phyloP scores from a whole-genome alignment of 495 filamentous ascomycete species.

The Aspergillus cristatus region DNA sequence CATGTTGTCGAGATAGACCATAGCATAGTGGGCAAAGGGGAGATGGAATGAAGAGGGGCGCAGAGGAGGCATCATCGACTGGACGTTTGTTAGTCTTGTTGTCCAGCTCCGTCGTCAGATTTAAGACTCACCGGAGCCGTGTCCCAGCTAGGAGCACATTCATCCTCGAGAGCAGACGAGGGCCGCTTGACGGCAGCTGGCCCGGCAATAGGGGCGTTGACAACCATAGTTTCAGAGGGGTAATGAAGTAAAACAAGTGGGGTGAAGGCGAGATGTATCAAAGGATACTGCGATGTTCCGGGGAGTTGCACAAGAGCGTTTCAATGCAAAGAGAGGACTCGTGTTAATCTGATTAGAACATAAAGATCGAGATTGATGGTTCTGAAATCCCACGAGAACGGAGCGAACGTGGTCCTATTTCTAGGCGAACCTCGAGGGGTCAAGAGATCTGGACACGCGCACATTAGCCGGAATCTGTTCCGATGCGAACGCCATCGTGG shows the following conservation, averaged over 20 bases:
- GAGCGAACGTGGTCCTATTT: too few species aligned
- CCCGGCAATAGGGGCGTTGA: conserved; percentile 18
- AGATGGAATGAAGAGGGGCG: conserved; percentile 21
- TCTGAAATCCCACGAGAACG: too few species aligned
- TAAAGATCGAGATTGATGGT: too few species aligned
- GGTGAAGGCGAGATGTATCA: not conserved
- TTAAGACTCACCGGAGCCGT: conserved; percentile 23
- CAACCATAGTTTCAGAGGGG: conserved; percentile 26
- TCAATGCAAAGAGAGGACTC: too few species aligned
- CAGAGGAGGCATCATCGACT: conserved; percentile 27
- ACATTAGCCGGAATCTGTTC: too few species aligned
- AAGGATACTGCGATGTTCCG: too few species aligned
- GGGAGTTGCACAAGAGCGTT: too few species aligned
- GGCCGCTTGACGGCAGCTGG: conserved; percentile 29
- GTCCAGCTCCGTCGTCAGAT: not conserved
- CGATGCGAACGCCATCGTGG: too few species aligned
- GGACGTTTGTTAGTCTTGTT: conserved; percentile 2
- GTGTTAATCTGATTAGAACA: too few species aligned
- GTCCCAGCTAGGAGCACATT: conserved; percentile 27
- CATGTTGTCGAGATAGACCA: conserved; percentile 35
- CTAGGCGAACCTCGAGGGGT: too few species aligned
- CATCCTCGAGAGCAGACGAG: conserved; percentile 23
- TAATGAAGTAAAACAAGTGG: conserved; percentile 1
- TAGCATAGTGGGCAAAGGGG: conserved; percentile 30
- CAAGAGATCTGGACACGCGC: too few species aligned